Evolutionary conservation across 495 filamentous ascomycete genomes (phyloP).

Genomic region (Glonium stellatum): DNA sequence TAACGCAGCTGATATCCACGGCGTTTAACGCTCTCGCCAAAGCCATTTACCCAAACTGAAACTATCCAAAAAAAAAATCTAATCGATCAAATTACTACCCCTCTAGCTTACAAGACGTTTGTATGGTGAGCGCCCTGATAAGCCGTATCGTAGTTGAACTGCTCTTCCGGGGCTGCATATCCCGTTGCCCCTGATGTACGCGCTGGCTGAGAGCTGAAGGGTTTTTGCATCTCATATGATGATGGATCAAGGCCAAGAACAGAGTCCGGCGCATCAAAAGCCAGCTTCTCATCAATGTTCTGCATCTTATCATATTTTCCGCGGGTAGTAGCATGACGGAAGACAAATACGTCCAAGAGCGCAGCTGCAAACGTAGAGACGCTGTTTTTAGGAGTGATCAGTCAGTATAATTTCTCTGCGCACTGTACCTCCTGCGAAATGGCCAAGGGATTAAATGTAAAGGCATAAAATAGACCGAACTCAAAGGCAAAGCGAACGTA

Average conservation of each 20-base stretch:
- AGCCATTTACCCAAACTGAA: no score
- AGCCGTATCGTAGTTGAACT: slow-evolving; percentile 34
- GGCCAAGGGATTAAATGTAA: no score
- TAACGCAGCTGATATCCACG: no score
- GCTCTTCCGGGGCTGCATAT: slow-evolving; percentile 31
- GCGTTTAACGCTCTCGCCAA: no score
- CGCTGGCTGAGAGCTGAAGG: neutral
- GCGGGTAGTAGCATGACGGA: slow-evolving; percentile 38
- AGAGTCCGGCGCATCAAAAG: slow-evolving; percentile 1
- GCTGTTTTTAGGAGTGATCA: slow-evolving; percentile 8
- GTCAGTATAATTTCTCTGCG: neutral
- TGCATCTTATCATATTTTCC: slow-evolving; percentile 42
- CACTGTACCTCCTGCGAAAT: no score
- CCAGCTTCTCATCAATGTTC: slow-evolving; percentile 8
- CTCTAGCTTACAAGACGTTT: neutral
- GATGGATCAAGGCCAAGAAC: neutral
- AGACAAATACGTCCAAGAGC: slow-evolving; percentile 46
- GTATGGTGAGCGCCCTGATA: slow-evolving; percentile 29
- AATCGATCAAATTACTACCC: no score
- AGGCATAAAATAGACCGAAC: neutral
- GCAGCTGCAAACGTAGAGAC: slow-evolving; percentile 43
- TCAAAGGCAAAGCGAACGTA: slow-evolving; percentile 12
- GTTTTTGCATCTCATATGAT: neutral
- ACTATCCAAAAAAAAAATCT: no score
- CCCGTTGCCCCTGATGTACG: slow-evolving; percentile 12